Evolutionary conservation across 2,329 filamentous ascomycete species (phyloP), one percentile per base, ranked within the genome.

Genomic region (Monosporascus sp.): DNA sequence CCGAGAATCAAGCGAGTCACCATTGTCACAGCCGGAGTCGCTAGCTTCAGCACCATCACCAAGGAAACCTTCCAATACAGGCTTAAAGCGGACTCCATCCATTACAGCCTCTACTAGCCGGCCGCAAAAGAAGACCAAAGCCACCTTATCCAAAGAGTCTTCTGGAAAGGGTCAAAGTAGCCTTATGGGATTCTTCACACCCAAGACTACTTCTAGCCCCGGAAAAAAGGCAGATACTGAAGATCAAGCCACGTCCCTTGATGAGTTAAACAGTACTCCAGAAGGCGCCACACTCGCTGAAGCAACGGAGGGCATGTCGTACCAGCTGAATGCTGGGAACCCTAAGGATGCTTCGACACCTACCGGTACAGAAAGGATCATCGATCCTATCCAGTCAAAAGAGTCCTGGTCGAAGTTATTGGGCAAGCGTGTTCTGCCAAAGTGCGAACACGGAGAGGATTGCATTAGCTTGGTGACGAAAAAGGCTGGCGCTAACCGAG

Each of bases 351-450:
- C 18, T 11, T 24, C 49, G 17, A 46, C 39, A 27, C 53, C 44
- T 14, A 18, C n/a, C 15, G 51, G 45, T 7, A 41, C 65, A 3
- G 75, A 71, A 8, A 75, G 69, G 52, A 74, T 82, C 2, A 76
- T 87, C 55, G 88, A 92, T 60, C 85, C 87, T 0, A 83, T 90
- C 48, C 77, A 82, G 55, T 81, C 81, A 46, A 93, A 90, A 67
- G 87, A 94, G 64, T 87, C 86, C 22, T 97, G 94, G 94, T 85
- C 84, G 5, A 91, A 87, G 66, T 77, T 97, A 15, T 85, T 97
- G 56, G 82, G 85, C 17, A 90, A 87, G 68, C 85, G 88, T 52
- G 73, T 82, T 1, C 77, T 83, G 1, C 94, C 94, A 1, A 81
- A 80, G 53, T 99, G 94, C 66, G 91, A 97, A 47, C 94, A 99